Percentiles rank a stretch among this genome's conserved stretches.
These are phyloP conservation scores for Saturnispora diversa DNA, from an alignment of 805 yeast genomes.

Conservation along the genomic window DNA sequence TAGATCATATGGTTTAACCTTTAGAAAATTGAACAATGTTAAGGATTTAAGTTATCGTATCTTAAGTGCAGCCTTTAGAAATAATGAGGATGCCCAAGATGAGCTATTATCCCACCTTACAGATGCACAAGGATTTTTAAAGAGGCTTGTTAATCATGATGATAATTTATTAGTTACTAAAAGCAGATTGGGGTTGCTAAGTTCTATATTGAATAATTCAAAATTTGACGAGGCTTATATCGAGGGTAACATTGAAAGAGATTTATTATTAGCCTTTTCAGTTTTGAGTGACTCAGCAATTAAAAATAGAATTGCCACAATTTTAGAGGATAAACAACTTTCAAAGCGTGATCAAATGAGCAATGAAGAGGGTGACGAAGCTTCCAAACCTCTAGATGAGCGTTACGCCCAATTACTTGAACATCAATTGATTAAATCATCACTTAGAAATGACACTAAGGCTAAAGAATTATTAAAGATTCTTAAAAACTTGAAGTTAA, in stretches of 20 bases:
- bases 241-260: slow-evolving; percentile 16
- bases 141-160: slow-evolving; percentile 14
- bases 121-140: slow-evolving; percentile 17
- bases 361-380: slow-evolving; percentile 11
- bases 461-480: slow-evolving; percentile 36
- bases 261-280: slow-evolving; percentile 22
- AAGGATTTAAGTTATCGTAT: slow-evolving; percentile 52
- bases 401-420: slow-evolving; percentile 34
- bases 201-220: slow-evolving; percentile 34
- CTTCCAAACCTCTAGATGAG: slow-evolving; percentile 19
- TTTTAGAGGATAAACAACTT: slow-evolving; percentile 37
- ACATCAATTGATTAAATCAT: slow-evolving; percentile 24
- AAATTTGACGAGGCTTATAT: slow-evolving; percentile 27
- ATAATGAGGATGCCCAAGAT: slow-evolving; percentile 44
- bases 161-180: slow-evolving; percentile 16
- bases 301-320: slow-evolving; percentile 35
- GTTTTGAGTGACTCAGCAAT: slow-evolving; percentile 19
- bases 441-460: slow-evolving; percentile 31
- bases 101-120: slow-evolving; percentile 16
- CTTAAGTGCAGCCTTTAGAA: slow-evolving; percentile 61
- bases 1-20: slow-evolving; percentile 10
- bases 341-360: slow-evolving; percentile 12
- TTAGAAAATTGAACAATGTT: slow-evolving; percentile 16
- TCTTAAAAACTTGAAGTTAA: slow-evolving; percentile 28
- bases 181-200: slow-evolving; percentile 45